A percentile compares a stretch with the other conserved stretches of the same genome.
These are phyloP conservation scores for Lentinus tigrinus DNA, from an alignment of 768 basidiomycete species.

Conservation along the genomic window DNA sequence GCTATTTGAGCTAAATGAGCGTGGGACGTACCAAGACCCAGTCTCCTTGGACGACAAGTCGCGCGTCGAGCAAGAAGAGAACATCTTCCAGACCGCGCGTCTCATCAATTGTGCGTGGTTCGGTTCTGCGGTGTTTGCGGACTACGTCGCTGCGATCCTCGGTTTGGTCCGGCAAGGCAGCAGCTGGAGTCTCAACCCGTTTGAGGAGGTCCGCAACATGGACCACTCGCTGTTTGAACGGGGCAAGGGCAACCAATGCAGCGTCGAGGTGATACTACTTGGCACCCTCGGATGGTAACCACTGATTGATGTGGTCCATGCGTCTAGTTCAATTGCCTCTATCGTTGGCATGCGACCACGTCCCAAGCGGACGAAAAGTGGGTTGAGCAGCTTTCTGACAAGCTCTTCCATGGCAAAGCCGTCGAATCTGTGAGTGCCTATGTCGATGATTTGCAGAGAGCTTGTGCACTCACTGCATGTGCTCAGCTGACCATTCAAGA, in stretches of 20 bases:
- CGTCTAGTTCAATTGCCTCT: constrained; percentile 76
- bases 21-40: constrained; percentile 61
- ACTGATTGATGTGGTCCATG: neutral
- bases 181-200: constrained; percentile 76
- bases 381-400: constrained; percentile 48
- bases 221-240: constrained; percentile 73
- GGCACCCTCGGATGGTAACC: neutral
- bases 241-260: constrained; percentile 78
- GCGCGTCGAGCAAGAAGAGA: constrained; percentile 34
- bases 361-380: constrained; percentile 71
- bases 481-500: constrained; percentile 41
- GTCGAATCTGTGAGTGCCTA: constrained; percentile 36
- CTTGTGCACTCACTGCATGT: neutral
- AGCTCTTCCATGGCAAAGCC: constrained; percentile 53
- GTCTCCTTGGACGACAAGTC: constrained; percentile 31
- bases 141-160: constrained; percentile 79
- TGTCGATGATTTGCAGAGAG: too few species aligned
- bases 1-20: constrained; percentile 79
- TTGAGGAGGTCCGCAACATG: constrained; percentile 67
- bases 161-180: constrained; percentile 76
- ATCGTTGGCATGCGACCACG: constrained; percentile 85
- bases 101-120: constrained; percentile 83
- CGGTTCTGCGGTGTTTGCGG: constrained; percentile 73
- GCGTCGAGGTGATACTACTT: constrained; percentile 65
- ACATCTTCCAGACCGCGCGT: constrained; percentile 82